These are phyloP conservation scores for Ambrosia trifida DNA, from an alignment of 129 eudicot genomes.

Conservation along the genomic window DNA sequence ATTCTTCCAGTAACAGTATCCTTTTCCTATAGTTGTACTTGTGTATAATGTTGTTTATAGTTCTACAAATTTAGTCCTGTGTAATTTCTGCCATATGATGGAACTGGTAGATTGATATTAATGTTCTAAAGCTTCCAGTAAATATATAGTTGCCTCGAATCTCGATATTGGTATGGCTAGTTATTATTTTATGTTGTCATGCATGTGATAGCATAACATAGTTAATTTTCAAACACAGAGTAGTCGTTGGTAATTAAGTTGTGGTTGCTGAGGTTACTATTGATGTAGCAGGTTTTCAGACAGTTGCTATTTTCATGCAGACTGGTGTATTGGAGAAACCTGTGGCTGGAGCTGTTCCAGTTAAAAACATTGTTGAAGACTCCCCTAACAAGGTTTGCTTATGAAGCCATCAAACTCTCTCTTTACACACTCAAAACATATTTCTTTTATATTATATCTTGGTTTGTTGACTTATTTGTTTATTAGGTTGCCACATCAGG, in stretches of 20 bases:
- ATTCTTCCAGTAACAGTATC: background rate
- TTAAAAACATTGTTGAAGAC: slow-evolving; percentile 63
- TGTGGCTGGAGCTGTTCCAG: slow-evolving; percentile 45
- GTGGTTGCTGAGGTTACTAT: slow-evolving; percentile 89
- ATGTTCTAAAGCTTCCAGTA: background rate
- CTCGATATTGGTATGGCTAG: slow-evolving; percentile 12
- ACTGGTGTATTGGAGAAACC: slow-evolving; percentile 72
- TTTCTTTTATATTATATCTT: slow-evolving; percentile 3
- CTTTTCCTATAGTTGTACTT: background rate
- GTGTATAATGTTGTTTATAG: background rate
- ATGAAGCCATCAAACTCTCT: background rate
- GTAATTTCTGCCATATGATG: slow-evolving; percentile 12
- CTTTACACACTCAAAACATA: background rate
- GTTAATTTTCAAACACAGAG: slow-evolving; percentile 28
- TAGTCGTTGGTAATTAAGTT: slow-evolving; percentile 30
- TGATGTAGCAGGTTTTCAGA: slow-evolving; percentile 99
- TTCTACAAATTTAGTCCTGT: background rate
- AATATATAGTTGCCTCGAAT: background rate
- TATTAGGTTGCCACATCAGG: slow-evolving; percentile 19
- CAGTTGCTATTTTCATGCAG: slow-evolving; percentile 99
- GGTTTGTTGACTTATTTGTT: background rate
- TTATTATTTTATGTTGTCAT: slow-evolving; percentile 15
- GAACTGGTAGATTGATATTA: slow-evolving; percentile 17
- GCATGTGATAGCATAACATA: slow-evolving; percentile 16
- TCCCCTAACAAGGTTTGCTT: slow-evolving; percentile 80